Conservation (phyloP, 164 flowering plant genomes). For the Nelumbo lutea region DNA sequence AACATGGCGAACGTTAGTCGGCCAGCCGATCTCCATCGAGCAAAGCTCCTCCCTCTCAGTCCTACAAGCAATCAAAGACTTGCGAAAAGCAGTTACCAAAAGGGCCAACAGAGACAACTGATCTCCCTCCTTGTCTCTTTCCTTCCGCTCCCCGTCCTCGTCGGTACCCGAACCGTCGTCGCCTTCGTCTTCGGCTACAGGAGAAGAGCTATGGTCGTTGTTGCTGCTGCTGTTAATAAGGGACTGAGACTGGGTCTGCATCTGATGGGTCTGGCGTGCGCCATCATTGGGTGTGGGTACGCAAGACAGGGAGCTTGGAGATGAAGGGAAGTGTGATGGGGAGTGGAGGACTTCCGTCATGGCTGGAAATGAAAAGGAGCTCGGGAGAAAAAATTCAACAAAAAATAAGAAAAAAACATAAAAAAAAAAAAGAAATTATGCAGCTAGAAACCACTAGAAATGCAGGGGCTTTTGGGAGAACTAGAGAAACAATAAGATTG, state of each 20-base stretch:
- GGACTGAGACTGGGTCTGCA: slow-evolving; percentile 2
- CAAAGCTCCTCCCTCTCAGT: slow-evolving; percentile 36
- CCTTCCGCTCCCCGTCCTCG: slow-evolving; percentile 17
- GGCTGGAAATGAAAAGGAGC: slow-evolving; percentile 20
- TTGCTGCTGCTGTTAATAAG: slow-evolving; percentile 13
- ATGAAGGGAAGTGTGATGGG: slow-evolving; percentile 34
- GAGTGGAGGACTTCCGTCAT: slow-evolving; percentile 53
- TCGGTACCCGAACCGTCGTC: slow-evolving; percentile 7
- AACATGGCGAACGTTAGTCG: slow-evolving; percentile 78
- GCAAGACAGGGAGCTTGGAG: slow-evolving; percentile 30
- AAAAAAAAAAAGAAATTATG: no score
- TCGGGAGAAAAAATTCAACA: background rate
- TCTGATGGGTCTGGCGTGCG: slow-evolving; percentile 9
- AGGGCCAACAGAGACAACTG: slow-evolving; percentile 66
- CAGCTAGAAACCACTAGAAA: no score
- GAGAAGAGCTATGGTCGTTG: slow-evolving; percentile 8
- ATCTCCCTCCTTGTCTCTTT: slow-evolving; percentile 29
- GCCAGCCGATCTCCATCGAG: slow-evolving; percentile 88
- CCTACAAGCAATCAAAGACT: slow-evolving; percentile 59
- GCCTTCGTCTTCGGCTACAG: slow-evolving; percentile 14
- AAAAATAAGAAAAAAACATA: no score
- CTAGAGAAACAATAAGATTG: no score
- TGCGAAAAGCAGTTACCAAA: slow-evolving; percentile 64
- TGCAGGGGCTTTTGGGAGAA: no score
- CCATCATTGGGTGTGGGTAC: slow-evolving; percentile 22